Evolutionary conservation across 805 yeast species (phyloP), one percentile per base, ranked within the genome.

Genomic region (Nakazawaea ishiwadae): DNA sequence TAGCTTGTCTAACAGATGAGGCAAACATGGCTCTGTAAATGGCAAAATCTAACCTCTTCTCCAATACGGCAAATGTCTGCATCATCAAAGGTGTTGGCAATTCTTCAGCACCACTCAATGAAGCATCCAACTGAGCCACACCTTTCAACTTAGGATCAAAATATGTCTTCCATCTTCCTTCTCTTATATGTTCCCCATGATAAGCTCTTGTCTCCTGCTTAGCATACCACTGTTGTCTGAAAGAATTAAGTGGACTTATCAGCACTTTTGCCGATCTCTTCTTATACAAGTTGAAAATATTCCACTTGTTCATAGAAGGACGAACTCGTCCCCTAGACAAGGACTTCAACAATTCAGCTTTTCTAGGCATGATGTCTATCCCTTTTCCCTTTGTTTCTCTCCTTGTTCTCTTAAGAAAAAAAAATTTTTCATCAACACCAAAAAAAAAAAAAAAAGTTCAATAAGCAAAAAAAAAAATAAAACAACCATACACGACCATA

Each of bases 171-270:
- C 89, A 85, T 57, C 90, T 78, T 15, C 77, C 68, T 60, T 93
- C 99, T 1, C 91, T 84, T 42, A 91, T 61, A 59, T 84, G 87
- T 56, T 93, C 98, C 52, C 99, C 99, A 60, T 91, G 99, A 61
- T 91, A 91, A 1, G 91, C 83, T 65, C 99, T 78, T 6, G 97
- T 82, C 58, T 90, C 96, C 58, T 79, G 83, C 62, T 93, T 91
- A 39, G 96, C 82, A 5, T 73, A 65, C 91, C 96, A 93, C 64
- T 89, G 88, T 62, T 91, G 96, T 63, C 87, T 96, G 65, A 73
- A 93, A 45, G 87, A 68, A n/a, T 95, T 78, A 19, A 40, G 20
- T 11, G 44, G 44, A 62, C 76, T 75, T 4, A 79, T 71, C 47
- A 70, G 67, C 56, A 75, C 75, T 41, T 60, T 66, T 27, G 73